Percentiles rank a stretch among this genome's conserved stretches.
These are phyloP conservation scores for Lepidium campestre DNA, from an alignment of 441 rosid species.

Conservation along the genomic window DNA sequence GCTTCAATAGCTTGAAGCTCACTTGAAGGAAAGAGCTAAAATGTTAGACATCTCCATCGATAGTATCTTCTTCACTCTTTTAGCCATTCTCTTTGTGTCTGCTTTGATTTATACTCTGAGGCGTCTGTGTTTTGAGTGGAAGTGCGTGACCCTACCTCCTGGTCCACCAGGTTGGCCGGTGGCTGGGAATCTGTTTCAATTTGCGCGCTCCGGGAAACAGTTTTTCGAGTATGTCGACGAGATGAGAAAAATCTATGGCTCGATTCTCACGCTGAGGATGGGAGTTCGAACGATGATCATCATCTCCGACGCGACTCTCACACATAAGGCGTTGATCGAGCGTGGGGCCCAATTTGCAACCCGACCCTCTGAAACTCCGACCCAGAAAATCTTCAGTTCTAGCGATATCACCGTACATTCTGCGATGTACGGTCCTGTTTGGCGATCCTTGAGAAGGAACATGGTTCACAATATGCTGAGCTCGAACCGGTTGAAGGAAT, in stretches of 20 bases:
- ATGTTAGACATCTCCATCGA: neutral
- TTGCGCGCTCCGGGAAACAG: slow-evolving; percentile 59
- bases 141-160: slow-evolving; percentile 64
- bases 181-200: slow-evolving; percentile 84
- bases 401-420: slow-evolving; percentile 67
- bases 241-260: slow-evolving; percentile 48
- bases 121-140: slow-evolving; percentile 29
- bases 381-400: slow-evolving; percentile 69
- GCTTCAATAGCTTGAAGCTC: neutral
- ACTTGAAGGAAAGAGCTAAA: neutral
- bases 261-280: slow-evolving; percentile 68
- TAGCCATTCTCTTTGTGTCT: slow-evolving; percentile 24
- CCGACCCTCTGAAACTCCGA: slow-evolving; percentile 69
- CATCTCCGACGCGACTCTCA: slow-evolving; percentile 48
- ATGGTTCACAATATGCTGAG: slow-evolving; percentile 91
- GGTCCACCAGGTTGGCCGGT: slow-evolving; percentile 93
- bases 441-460: slow-evolving; percentile 79
- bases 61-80: neutral
- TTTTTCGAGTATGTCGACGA: slow-evolving; percentile 57
- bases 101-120: slow-evolving; percentile 26
- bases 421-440: slow-evolving; percentile 55
- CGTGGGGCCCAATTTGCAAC: slow-evolving; percentile 52
- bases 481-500: slow-evolving; percentile 58
- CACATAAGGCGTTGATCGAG: slow-evolving; percentile 64
- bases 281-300: slow-evolving; percentile 73